Base-by-base conservation (phyloP, 768 basidiomycete species). In the Butyriboletus loyo region DNA sequence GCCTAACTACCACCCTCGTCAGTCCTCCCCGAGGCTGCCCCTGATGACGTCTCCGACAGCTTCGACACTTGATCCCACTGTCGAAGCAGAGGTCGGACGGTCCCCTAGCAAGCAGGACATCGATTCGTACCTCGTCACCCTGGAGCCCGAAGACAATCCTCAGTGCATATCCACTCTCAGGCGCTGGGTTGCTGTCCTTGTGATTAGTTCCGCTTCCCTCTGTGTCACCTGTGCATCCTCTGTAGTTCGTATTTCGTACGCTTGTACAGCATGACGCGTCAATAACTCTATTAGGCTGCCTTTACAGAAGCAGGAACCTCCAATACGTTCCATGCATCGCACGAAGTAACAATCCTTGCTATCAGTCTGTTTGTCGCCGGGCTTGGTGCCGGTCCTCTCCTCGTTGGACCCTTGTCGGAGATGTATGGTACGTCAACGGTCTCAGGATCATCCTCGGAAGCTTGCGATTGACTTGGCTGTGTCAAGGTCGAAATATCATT, bases 271-370 rank as follows among this genome's bases (percentile, higher is more conserved):
- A 14, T 14, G 13, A 49, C 13, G 4, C 19, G 7, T 35, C 17
- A 38, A 36, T 30, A 31, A 54, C 7, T 34, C 3, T 42, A 13
- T 32, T 27, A 85, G 85, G 80, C 85, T 10, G 71, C 81, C 0
- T 83, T 82, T 46, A 81, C 89, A 1, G 87, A 91, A 66, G 60
- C 64, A 1, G 84, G 80, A 0, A 73, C 87, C 37, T 73, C 82
- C 34, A 50, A 63, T 9, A 69, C 76, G 7, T 76, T 89, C 38
- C 72, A 79, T 38, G 80, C 85, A 4, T 77, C 80, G 0, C 68
- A 69, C 14, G 77, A 82, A 55, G 80, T 84, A 21, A 71, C 78
- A 0, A 76, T 78, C 21, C 72, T 82, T 19, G 69, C 67, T 30
- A 69, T 83, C 28, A 78, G 77, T 36, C 49, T 81, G 14, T 80